Percentiles rank a stretch among this genome's conserved stretches.
Conservation (phyloP, 192 early-diverging fungal genomes). For the Oehlia diaphana region DNA sequence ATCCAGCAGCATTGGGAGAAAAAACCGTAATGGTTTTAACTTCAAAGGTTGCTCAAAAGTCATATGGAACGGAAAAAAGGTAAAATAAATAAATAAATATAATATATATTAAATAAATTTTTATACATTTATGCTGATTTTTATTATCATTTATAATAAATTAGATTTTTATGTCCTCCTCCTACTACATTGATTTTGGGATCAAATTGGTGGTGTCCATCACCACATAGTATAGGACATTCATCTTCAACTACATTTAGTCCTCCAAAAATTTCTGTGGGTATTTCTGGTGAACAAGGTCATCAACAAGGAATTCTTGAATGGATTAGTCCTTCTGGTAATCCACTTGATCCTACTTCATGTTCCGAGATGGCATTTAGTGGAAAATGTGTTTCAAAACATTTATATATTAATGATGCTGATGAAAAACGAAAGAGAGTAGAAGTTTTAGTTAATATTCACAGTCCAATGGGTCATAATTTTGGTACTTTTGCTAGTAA, state of each 20-base stretch:
- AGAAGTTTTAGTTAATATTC: constrained; percentile 69
- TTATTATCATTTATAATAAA: too few species aligned
- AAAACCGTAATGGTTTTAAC: constrained; percentile 77
- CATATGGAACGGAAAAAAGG: constrained; percentile 91
- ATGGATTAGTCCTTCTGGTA: constrained; percentile 53
- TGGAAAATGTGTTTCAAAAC: constrained; percentile 78
- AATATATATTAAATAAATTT: too few species aligned
- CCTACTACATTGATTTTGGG: constrained; percentile 80
- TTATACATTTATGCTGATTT: too few species aligned
- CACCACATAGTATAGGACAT: constrained; percentile 18
- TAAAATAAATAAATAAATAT: constrained; percentile 8
- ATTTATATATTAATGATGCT: constrained; percentile 82
- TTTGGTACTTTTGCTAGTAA: constrained; percentile 72
- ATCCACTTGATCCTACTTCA: constrained; percentile 45
- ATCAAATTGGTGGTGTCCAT: constrained; percentile 65
- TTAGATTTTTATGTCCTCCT: constrained; percentile 78
- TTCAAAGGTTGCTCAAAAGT: constrained; percentile 90
- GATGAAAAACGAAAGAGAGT: constrained; percentile 84
- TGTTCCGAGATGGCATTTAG: constrained; percentile 54
- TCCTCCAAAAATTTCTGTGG: constrained; percentile 57
- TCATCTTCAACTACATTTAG: constrained; percentile 30
- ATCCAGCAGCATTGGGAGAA: constrained; percentile 49
- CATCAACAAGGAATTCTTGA: constrained; percentile 55
- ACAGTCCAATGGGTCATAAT: constrained; percentile 59
- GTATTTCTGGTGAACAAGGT: constrained; percentile 57